Evolutionary conservation across 148 eudicot species (phyloP), one percentile per base, ranked within the genome.

Genomic region (Fagopyrum tataricum): DNA sequence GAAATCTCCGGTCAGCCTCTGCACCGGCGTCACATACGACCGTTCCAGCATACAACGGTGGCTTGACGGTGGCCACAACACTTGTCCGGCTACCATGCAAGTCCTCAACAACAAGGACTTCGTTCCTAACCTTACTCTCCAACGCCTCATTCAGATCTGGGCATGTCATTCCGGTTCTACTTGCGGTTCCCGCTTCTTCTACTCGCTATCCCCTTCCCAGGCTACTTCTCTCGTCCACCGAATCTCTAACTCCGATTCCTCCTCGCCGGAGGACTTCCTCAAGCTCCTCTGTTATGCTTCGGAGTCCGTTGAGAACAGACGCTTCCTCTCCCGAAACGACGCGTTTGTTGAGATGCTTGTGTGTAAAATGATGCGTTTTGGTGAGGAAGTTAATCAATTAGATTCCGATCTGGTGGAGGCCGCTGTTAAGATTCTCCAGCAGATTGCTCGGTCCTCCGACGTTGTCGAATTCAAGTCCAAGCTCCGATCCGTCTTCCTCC

Each of bases 61-160:
- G 96, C 76, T 91, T 4, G 92, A 88, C 66, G n/a, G 72, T 67
- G 96, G 96, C 37, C 79, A 91, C 77, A 84, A 88, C 84, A 88
- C 91, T 8, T 91, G 96, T 70, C 96, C 96, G 40, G 96, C 96
- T 71, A 91, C 96, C 67, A 91, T 91, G 96, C 96, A 91, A 68
- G 78, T 85, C 10, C 85, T 91, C 39, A 71, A 72, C 0, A 48
- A 70, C 24, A 86, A 82, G 17, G 89, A 88, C 21, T 73, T 90
- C 14, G 82, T 90, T 48, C 93, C 92, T 11, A 88, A 88, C 70
- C 82, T 81, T 66, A 88, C 84, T 39, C 91, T 91, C 24, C 93
- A 85, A 13, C 89, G 93, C 17, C 89, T 91, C 70, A 91, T 91
- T 75, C 85, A 83, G 76, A 77, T 87, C 89, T 91, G 93, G 93